A percentile compares a stretch with the other conserved stretches of the same genome.
Conservation (phyloP, 768 basidiomycete genomes). For the Suillus spraguei region DNA sequence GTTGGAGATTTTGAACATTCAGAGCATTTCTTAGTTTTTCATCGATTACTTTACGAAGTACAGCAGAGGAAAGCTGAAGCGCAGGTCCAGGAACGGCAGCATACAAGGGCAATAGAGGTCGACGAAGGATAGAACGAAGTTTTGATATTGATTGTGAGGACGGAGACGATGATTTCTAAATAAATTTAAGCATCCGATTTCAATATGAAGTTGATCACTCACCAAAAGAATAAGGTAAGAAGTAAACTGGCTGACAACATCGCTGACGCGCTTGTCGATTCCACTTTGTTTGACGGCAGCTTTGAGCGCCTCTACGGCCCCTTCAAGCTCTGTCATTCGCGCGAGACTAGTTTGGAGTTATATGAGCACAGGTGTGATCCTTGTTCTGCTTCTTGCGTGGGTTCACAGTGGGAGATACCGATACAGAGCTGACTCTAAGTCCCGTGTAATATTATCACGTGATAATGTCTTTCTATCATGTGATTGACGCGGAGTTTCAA, state of each 20-base stretch:
- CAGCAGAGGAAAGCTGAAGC: slow-evolving; percentile 41
- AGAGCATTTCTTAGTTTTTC: slow-evolving; percentile 38
- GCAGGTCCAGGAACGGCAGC: slow-evolving; percentile 38
- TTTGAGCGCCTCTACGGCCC: slow-evolving; percentile 37
- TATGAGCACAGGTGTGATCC: neutral
- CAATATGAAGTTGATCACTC: slow-evolving; percentile 16
- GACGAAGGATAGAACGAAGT: slow-evolving; percentile 43
- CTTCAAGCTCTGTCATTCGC: slow-evolving; percentile 24
- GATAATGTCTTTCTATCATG: slow-evolving; percentile 30
- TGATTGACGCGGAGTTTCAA: slow-evolving; percentile 32
- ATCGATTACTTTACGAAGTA: slow-evolving; percentile 43
- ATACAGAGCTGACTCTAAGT: neutral
- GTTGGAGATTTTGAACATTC: slow-evolving; percentile 20
- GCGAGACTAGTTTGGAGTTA: neutral
- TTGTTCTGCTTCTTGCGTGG: neutral
- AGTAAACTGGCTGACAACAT: slow-evolving; percentile 41
- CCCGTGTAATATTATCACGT: slow-evolving; percentile 22
- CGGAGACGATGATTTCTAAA: slow-evolving; percentile 41
- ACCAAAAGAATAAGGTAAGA: slow-evolving; percentile 48
- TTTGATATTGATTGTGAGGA: slow-evolving; percentile 40
- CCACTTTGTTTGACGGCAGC: slow-evolving; percentile 30
- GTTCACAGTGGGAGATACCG: neutral
- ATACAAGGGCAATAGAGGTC: slow-evolving; percentile 49
- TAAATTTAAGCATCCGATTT: slow-evolving; percentile 1
- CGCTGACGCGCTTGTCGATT: slow-evolving; percentile 31